A percentile compares a stretch with the other conserved stretches of the same genome.
phyloP scores from a whole-genome alignment of 2,329 filamentous ascomycete species.

The Arthrobotrys pseudoclavata region DNA sequence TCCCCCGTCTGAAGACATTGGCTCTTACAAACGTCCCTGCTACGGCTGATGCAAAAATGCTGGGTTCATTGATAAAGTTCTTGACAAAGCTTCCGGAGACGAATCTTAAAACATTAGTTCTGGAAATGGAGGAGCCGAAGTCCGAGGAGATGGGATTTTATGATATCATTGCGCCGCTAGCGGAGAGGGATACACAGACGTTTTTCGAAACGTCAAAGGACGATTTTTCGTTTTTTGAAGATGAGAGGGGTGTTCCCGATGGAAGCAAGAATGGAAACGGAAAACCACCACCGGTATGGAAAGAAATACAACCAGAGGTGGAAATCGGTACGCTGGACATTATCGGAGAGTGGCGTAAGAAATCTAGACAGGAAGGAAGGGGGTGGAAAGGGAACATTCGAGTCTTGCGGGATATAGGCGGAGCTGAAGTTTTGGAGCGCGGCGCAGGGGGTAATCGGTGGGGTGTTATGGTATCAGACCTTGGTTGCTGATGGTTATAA shows the following conservation, averaged over 20 bases:
- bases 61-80: slow-evolving; percentile 23
- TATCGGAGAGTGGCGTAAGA: slow-evolving; percentile 34
- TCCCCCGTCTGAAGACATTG: slow-evolving; percentile 55
- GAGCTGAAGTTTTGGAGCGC: slow-evolving; percentile 34
- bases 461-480: slow-evolving; percentile 45
- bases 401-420: slow-evolving; percentile 39
- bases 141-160: slow-evolving; percentile 38
- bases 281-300: neutral
- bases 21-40: slow-evolving; percentile 51
- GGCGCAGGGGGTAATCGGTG: slow-evolving; percentile 44
- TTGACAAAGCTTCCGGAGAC: slow-evolving; percentile 5
- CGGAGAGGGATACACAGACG: slow-evolving; percentile 24
- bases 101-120: slow-evolving; percentile 26
- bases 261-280: neutral
- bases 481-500: neutral
- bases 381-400: slow-evolving; percentile 30
- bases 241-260: slow-evolving; percentile 28
- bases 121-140: slow-evolving; percentile 25
- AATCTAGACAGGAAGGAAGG: slow-evolving; percentile 27
- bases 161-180: slow-evolving; percentile 4
- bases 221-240: slow-evolving; percentile 56
- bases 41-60: slow-evolving; percentile 8
- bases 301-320: neutral
- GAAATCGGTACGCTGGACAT: slow-evolving; percentile 35
- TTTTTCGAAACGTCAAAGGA: slow-evolving; percentile 53